Conservation (phyloP, 192 early-diverging fungal genomes). For the Geranomyces michiganensis region DNA sequence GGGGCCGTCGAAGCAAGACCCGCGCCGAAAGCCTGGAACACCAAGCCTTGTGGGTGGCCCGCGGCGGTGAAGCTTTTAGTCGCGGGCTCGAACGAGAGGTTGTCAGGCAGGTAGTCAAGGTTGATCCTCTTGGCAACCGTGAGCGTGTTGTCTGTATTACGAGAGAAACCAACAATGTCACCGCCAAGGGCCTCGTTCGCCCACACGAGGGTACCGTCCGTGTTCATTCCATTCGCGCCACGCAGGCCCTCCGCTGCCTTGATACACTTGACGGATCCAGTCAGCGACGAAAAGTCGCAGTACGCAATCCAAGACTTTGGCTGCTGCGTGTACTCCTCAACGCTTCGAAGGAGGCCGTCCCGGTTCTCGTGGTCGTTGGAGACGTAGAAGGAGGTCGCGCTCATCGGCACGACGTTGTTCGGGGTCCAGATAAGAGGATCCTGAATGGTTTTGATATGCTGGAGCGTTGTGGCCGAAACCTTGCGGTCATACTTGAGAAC, state of each 20-base stretch:
- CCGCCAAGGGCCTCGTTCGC: constrained; percentile 19
- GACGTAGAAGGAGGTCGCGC: constrained; percentile 25
- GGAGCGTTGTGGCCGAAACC: constrained; percentile 8
- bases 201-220: constrained; percentile 11
- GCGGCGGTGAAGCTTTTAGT: constrained; percentile 15
- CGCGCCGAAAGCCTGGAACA: constrained; percentile 21
- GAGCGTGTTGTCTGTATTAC: constrained; percentile 16
- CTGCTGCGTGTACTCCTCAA: constrained; percentile 19
- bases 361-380: constrained; percentile 26
- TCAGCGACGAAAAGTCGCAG: constrained; percentile 8
- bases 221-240: constrained; percentile 27
- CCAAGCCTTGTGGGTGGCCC: constrained; percentile 20
- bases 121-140: constrained; percentile 17
- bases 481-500: constrained; percentile 22
- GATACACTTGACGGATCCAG: not conserved
- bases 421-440: constrained; percentile 22
- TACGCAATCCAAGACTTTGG: constrained; percentile 2
- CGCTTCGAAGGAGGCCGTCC: not conserved
- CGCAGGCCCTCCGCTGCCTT: constrained; percentile 2
- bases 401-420: constrained; percentile 24
- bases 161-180: constrained; percentile 13
- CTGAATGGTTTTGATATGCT: constrained; percentile 9
- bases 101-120: constrained; percentile 26
- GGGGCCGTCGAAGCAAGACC: constrained; percentile 9
- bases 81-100: constrained; percentile 17